Percentiles rank a stretch among this genome's conserved stretches.
These are phyloP conservation scores for Rubia occidens DNA, from an alignment of 305 asterid species.

Conservation along the genomic window DNA sequence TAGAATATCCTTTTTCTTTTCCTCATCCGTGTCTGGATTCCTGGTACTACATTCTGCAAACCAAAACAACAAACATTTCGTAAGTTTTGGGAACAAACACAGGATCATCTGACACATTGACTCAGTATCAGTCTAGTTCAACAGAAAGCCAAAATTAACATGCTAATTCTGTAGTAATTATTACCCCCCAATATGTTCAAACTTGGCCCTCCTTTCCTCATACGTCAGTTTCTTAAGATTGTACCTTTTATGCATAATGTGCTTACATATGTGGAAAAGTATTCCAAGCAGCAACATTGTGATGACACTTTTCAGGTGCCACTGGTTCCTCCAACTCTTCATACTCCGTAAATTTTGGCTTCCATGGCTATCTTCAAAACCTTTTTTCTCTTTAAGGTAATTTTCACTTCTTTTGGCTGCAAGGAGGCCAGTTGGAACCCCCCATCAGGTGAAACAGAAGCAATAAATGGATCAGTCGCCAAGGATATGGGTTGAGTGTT, in stretches of 20 bases:
- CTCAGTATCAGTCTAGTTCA: background rate
- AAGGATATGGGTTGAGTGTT: conserved; percentile 35
- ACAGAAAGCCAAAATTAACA: background rate
- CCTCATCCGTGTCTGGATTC: conserved; percentile 31
- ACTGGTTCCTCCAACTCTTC: conserved; percentile 46
- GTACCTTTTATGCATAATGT: too few species aligned
- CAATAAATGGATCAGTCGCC: conserved; percentile 50
- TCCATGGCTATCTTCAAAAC: conserved; percentile 66
- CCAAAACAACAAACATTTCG: background rate
- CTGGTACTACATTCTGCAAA: conserved; percentile 26
- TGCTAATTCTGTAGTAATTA: background rate
- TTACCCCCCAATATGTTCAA: background rate
- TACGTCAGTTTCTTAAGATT: too few species aligned
- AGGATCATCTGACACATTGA: too few species aligned
- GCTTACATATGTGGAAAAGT: too few species aligned
- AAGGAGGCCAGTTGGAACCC: conserved; percentile 49
- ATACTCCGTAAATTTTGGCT: conserved; percentile 56
- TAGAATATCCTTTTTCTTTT: conserved; percentile 37
- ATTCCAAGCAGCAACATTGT: conserved; percentile 61
- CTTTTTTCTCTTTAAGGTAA: conserved; percentile 53
- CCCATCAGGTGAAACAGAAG: conserved; percentile 56
- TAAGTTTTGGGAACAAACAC: background rate
- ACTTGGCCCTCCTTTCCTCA: background rate
- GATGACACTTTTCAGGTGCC: conserved; percentile 57
- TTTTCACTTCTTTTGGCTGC: conserved; percentile 31